Base-by-base conservation (phyloP, 2,329 filamentous ascomycete species). In the Zymoseptoria tritici region DNA sequence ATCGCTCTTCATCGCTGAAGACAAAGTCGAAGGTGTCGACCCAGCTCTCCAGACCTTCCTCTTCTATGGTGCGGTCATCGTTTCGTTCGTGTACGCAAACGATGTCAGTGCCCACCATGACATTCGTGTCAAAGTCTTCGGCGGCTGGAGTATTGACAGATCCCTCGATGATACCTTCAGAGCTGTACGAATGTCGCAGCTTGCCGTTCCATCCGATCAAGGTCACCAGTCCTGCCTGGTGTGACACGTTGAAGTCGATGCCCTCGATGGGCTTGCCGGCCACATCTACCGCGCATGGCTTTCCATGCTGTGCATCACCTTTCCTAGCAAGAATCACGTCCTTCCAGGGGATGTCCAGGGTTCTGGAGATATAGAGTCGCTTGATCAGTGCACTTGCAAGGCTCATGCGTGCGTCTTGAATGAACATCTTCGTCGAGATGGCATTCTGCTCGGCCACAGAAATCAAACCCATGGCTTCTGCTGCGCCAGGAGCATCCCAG, bases 171-270 rank as follows among this genome's bases (percentile, higher is more conserved):
- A 65, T 64, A 16, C 68, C 68, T 50, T 55, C 60, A 9, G 68
- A 64, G 20, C 61, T 62, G 61, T 70, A 71, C 19, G 58, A 58
- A 46, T 69, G 67, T 20, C 63, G 52, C 55, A 60, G 60, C 36
- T 66, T 66, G 20, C 69, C 71, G 62, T 75, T 66, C 72, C 74
- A 68, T 65, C 86, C 86, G 11, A 88, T 80, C 29, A 92, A 77
- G 2, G 83, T 83, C 0, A 91, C 89, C 16, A 93, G 76, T 1
- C 89, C 89, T 8, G 86, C 86, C 77, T 93, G 89, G 73, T 93
- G 89, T 52, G 84, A 87, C 58, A 92, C 82, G 74, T 93, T 93
- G 79, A 93, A 92, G 63, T 87, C 83, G 46, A 85, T 73, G 26
- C 68, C 68, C 11, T 61, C 75, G 66, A 64, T 76, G 52, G 57